A percentile compares a stretch with the other conserved stretches of the same genome.
Evolutionary conservation across 2,329 filamentous ascomycete genomes (phyloP).

Genomic region (Fusarium subtropicale): DNA sequence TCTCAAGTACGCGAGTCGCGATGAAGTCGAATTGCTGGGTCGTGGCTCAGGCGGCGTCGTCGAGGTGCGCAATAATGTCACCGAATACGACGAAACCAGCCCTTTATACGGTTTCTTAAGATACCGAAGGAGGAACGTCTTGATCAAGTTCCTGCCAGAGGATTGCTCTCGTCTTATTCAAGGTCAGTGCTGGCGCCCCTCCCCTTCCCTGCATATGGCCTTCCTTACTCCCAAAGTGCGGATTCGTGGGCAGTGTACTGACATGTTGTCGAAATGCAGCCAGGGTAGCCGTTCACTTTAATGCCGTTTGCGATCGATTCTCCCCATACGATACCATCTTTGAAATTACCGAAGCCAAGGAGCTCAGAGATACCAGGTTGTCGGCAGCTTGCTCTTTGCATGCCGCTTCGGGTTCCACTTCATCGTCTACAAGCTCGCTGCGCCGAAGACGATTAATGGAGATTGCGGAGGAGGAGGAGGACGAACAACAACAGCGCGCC

Average conservation of each 20-base stretch:
- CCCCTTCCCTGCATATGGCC: neutral
- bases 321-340: slow-evolving; percentile 89
- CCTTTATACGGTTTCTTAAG: slow-evolving; percentile 93
- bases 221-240: neutral
- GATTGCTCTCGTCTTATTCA: slow-evolving; percentile 90
- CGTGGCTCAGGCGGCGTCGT: slow-evolving; percentile 84
- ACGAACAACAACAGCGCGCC: slow-evolving; percentile 70
- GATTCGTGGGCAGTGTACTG: slow-evolving; percentile 17
- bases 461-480: slow-evolving; percentile 93
- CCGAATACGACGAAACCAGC: slow-evolving; percentile 82
- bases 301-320: slow-evolving; percentile 76
- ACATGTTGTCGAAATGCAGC: slow-evolving; percentile 62
- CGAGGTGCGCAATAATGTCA: slow-evolving; percentile 83
- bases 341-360: slow-evolving; percentile 77
- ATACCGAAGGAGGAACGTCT: slow-evolving; percentile 88
- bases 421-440: slow-evolving; percentile 84
- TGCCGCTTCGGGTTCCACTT: slow-evolving; percentile 85
- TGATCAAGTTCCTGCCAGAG: slow-evolving; percentile 93
- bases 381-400: slow-evolving; percentile 91
- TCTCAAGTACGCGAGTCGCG: slow-evolving; percentile 88
- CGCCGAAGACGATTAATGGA: slow-evolving; percentile 84
- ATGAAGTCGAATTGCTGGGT: slow-evolving; percentile 83
- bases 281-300: slow-evolving; percentile 81
- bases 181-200: slow-evolving; percentile 69
- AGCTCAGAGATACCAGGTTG: slow-evolving; percentile 87